Base-by-base conservation (phyloP, 306 rosid species). In the Quillaja saponaria region DNA sequence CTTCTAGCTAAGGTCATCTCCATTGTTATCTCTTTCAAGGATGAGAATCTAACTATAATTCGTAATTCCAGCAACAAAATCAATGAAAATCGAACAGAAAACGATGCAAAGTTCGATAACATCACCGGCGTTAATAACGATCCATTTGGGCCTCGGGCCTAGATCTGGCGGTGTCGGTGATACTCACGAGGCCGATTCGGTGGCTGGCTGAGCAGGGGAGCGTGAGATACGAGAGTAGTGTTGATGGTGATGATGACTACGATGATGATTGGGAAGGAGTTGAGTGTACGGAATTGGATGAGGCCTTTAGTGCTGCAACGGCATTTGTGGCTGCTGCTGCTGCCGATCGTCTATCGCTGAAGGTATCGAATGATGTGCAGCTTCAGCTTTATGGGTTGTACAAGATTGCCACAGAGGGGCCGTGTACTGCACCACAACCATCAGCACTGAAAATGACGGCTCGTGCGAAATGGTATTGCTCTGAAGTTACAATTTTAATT, bases 221-320 rank as follows among this genome's bases (percentile, higher is more conserved):
- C 40, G 82, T 87, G 20, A 80, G 91, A 66, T 77, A 77, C 61
- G 97, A 85, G 1, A 82, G 92, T 2, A 82, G 92, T 68, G 64
- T 68, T 31, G 85, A 74, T 35, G 63, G 66, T 3, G 81, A 82
- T n/a, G 70, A 58, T 11, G 69, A 64, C 6, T 63, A 68, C 7
- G 95, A 86, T 5, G 99, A 92, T 16, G 99, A 94, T 55, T 94
- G 99, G 99, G 99, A 94, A 58, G 99, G 99, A 3, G 99, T 94
- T 15, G 99, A 94, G 68, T 83, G 86, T 35, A 94, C 99, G 55
- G 99, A 94, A 28, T 58, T 94, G 67, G 99, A 94, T 34, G 91
- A 94, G 55, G 66, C 81, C 2, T 94, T 94, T 57, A 94, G 97
- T 55, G 97, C 99, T 1, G 91, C 99, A 1, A 81, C 99, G 34